Percentiles rank a stretch among this genome's conserved stretches.
Conservation (phyloP, 2,329 filamentous ascomycete species). For the Coniochaeta sp. region DNA sequence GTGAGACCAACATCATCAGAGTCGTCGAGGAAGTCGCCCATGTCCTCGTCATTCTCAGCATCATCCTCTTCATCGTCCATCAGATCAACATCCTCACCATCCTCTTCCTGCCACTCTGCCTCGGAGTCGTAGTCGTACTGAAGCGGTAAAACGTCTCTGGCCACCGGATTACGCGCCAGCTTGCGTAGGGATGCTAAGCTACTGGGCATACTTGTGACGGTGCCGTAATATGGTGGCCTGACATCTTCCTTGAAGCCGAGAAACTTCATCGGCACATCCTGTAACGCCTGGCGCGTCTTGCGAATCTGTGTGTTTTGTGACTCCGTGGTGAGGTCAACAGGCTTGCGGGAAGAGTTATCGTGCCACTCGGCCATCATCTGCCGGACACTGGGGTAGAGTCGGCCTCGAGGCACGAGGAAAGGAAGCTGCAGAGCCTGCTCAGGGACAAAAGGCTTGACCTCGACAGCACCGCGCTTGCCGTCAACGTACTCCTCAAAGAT, state of each 20-base stretch:
- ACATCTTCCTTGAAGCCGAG: conserved; percentile 58
- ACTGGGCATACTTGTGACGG: conserved; percentile 53
- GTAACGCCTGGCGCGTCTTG: conserved; percentile 32
- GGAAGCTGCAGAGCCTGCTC: conserved; percentile 38
- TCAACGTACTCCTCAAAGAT: conserved; percentile 45
- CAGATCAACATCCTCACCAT: conserved; percentile 62
- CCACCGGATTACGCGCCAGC: conserved; percentile 46
- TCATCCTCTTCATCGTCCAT: conserved; percentile 64
- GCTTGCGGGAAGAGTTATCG: conserved; percentile 19
- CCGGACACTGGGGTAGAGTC: conserved; percentile 44
- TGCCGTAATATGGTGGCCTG: conserved; percentile 65
- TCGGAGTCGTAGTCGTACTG: conserved; percentile 84
- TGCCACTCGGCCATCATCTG: conserved; percentile 52
- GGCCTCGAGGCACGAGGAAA: conserved; percentile 33
- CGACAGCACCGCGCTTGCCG: conserved; percentile 35
- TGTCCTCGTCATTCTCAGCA: conserved; percentile 68
- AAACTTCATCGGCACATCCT: conserved; percentile 53
- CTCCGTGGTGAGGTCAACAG: conserved; percentile 28
- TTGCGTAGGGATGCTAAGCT: conserved; percentile 39
- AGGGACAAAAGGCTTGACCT: conserved; percentile 31
- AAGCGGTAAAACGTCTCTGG: conserved; percentile 48
- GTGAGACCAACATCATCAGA: conserved; percentile 59
- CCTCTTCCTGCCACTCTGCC: conserved; percentile 75
- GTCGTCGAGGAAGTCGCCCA: conserved; percentile 86
- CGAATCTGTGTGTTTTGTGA: conserved; percentile 29